Evolutionary conservation across 2,329 filamentous ascomycete species (phyloP).

Genomic region (Colletotrichum theobromicola): DNA sequence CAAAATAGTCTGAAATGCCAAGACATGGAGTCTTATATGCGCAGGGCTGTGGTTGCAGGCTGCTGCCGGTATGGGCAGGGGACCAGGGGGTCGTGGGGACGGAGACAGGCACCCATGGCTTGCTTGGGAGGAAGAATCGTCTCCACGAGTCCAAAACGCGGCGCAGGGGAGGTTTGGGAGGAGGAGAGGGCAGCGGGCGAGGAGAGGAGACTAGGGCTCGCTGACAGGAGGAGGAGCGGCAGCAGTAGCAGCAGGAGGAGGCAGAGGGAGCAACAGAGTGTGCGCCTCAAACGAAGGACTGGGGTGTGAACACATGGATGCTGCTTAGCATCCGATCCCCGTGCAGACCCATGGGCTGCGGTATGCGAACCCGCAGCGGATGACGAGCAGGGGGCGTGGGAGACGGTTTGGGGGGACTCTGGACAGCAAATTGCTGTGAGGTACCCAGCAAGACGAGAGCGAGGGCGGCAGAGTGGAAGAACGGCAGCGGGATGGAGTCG

Average conservation of each 20-base stretch:
- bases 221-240: conserved; percentile 26
- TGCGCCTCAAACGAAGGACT: conserved; percentile 1
- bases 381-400: background rate
- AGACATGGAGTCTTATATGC: conserved; percentile 44
- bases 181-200: conserved; percentile 24
- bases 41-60: conserved; percentile 29
- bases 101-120: conserved; percentile 24
- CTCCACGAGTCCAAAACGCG: conserved; percentile 48
- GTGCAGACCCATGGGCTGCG: background rate
- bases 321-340: conserved; percentile 14
- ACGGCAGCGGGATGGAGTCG: background rate
- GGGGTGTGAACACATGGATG: background rate
- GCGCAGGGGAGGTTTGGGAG: conserved; percentile 31
- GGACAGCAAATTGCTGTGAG: background rate
- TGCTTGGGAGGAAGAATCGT: conserved; percentile 27
- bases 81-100: conserved; percentile 20
- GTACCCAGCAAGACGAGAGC: background rate
- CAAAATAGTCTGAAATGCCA: conserved; percentile 41
- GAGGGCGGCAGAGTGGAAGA: background rate
- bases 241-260: background rate
- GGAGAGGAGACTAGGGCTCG: conserved; percentile 25
- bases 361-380: background rate
- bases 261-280: background rate
- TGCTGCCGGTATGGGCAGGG: conserved; percentile 13
- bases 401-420: background rate